A percentile compares a stretch with the other conserved stretches of the same genome.
These are phyloP conservation scores for Leptographium radiaticola DNA, from an alignment of 2,329 filamentous ascomycete genomes.

Conservation along the genomic window DNA sequence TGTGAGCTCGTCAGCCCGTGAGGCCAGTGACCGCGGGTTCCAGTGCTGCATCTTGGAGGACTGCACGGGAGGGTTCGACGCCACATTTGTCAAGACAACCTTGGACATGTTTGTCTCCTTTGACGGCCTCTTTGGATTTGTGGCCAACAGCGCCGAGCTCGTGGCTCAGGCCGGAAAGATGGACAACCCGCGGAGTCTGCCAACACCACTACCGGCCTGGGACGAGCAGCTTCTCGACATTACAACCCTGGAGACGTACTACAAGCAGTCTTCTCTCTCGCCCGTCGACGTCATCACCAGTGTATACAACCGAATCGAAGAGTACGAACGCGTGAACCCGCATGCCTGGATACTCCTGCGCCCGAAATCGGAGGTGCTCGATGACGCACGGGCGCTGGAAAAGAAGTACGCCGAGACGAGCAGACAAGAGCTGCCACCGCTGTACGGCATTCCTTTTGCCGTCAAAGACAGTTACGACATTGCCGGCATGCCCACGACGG, in stretches of 20 bases:
- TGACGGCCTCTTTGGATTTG: constrained; percentile 38
- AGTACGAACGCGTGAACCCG: constrained; percentile 31
- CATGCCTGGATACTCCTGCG: constrained; percentile 38
- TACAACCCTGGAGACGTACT: constrained; percentile 3
- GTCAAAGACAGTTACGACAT: constrained; percentile 45
- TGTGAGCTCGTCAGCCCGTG: too few species aligned
- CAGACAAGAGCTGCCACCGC: constrained; percentile 24
- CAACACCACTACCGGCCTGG: constrained; percentile 3
- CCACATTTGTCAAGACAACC: constrained; percentile 29
- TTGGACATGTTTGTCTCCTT: constrained; percentile 37
- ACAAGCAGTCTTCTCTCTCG: constrained; percentile 1
- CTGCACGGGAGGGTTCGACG: constrained; percentile 34
- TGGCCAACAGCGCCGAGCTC: constrained; percentile 27
- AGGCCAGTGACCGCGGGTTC: constrained; percentile 21
- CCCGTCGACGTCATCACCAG: constrained; percentile 3
- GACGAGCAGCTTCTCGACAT: constrained; percentile 4
- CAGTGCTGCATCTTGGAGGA: constrained; percentile 35
- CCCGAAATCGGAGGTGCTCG: constrained; percentile 23
- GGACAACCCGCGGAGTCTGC: background rate
- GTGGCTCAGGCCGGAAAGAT: constrained; percentile 12
- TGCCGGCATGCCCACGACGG: constrained; percentile 34
- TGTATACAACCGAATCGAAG: constrained; percentile 29
- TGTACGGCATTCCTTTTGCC: constrained; percentile 43
- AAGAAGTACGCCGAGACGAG: constrained; percentile 22
- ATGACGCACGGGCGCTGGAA: constrained; percentile 22